Percentiles rank a stretch among this genome's conserved stretches.
Conservation (phyloP, 2,329 filamentous ascomycete species). For the Fusarium pseudocircinatum region DNA sequence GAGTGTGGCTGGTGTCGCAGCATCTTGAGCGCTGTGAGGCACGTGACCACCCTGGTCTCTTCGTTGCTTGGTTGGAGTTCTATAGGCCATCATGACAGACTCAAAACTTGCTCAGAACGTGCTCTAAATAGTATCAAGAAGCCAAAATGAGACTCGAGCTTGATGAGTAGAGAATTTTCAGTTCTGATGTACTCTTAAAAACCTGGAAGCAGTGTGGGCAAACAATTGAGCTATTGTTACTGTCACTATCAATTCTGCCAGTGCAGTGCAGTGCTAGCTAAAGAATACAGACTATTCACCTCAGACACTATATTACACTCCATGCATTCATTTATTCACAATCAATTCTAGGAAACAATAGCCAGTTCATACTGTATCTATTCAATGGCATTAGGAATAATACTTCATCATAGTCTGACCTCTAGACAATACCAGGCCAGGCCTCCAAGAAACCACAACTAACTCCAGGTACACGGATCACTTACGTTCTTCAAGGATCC, state of each 20-base stretch:
- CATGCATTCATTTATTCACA: neutral
- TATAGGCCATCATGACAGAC: neutral
- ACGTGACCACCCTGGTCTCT: conserved; percentile 17
- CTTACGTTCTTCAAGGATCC: conserved; percentile 27
- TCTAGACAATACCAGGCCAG: conserved; percentile 7
- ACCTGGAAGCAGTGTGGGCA: too few relatives aligned
- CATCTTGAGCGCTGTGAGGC: conserved; percentile 13
- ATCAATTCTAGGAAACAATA: neutral
- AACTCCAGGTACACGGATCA: conserved; percentile 37
- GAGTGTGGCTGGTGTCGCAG: conserved; percentile 30
- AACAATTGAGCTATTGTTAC: neutral
- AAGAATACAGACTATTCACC: neutral
- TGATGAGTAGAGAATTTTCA: accelerated
- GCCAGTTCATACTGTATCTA: conserved; percentile 34
- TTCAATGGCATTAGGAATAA: conserved; percentile 41
- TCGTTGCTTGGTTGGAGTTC: conserved; percentile 9
- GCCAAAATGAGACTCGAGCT: neutral
- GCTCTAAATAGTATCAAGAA: neutral
- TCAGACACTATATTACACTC: neutral
- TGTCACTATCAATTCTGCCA: neutral
- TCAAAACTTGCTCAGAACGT: neutral
- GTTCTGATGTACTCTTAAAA: neutral
- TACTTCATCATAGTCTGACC: conserved; percentile 26
- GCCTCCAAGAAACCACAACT: conserved; percentile 21
- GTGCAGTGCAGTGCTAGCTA: neutral